Evolutionary conservation across 768 basidiomycete species (phyloP).

Genomic region (Tylopilus intermedius): DNA sequence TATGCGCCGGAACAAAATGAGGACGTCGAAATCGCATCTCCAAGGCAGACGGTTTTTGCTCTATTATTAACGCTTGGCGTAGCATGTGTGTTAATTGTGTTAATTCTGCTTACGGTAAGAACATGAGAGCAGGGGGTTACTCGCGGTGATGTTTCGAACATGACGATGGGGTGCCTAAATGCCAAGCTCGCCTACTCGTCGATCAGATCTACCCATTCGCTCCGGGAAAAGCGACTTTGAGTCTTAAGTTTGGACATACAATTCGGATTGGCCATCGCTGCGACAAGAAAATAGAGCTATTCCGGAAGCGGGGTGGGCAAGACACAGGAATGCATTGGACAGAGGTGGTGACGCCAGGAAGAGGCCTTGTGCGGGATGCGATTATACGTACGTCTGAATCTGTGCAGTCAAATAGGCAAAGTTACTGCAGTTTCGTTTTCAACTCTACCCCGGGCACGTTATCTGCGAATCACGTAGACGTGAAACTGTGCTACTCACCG

Average conservation of each 20-base stretch:
- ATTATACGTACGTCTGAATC: conserved; percentile 65
- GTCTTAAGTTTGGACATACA: conserved; percentile 33
- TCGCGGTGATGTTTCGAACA: not conserved
- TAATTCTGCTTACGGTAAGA: no score
- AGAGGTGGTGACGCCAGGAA: conserved; percentile 50
- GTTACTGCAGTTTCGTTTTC: conserved; percentile 28
- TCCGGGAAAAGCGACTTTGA: conserved; percentile 37
- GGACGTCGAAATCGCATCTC: not conserved
- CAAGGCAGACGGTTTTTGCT: not conserved
- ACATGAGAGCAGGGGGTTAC: not conserved
- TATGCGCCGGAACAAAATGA: not conserved
- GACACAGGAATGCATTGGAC: conserved; percentile 34
- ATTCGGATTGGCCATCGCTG: conserved; percentile 38
- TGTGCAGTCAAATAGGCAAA: conserved; percentile 39
- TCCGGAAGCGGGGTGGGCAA: conserved; percentile 35
- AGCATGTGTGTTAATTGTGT: not conserved
- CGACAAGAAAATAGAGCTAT: conserved; percentile 60
- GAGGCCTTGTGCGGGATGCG: conserved; percentile 30
- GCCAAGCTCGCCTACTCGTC: not conserved
- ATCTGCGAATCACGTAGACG: not conserved
- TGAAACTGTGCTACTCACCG: conserved; percentile 3
- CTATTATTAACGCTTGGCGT: not conserved
- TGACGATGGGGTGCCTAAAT: not conserved
- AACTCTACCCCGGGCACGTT: not conserved
- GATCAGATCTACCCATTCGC: not conserved